A percentile compares a stretch with the other conserved stretches of the same genome.
phyloP scores from a whole-genome alignment of 1,139 yeast species.

The Komagataea norvegica region DNA sequence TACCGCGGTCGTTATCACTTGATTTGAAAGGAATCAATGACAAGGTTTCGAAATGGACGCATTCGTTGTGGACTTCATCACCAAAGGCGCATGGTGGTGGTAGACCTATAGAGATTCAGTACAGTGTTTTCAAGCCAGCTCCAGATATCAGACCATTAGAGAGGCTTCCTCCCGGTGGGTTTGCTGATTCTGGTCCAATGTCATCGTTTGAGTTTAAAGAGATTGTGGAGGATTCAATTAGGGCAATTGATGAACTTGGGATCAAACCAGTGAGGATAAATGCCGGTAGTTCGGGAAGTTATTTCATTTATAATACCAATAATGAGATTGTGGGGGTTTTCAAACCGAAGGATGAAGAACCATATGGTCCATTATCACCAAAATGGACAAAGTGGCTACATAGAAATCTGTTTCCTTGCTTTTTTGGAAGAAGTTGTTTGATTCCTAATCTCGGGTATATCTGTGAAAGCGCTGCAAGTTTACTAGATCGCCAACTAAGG shows the following conservation, averaged over 20 bases:
- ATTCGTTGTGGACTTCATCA: slow-evolving; percentile 20
- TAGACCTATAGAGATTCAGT: slow-evolving; percentile 41
- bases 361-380: slow-evolving; percentile 74
- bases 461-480: slow-evolving; percentile 68
- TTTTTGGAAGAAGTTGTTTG: slow-evolving; percentile 68
- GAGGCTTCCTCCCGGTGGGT: slow-evolving; percentile 30
- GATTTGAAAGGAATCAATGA: slow-evolving; percentile 20
- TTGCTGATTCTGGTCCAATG: slow-evolving; percentile 29
- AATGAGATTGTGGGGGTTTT: slow-evolving; percentile 51
- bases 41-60: slow-evolving; percentile 23
- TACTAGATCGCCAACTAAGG: slow-evolving; percentile 54
- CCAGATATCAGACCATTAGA: slow-evolving; percentile 27
- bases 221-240: slow-evolving; percentile 37
- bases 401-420: slow-evolving; percentile 70
- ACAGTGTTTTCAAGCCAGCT: slow-evolving; percentile 47
- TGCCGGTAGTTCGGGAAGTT: slow-evolving; percentile 70
- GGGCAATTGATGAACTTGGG: slow-evolving; percentile 37
- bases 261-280: slow-evolving; percentile 50
- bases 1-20: slow-evolving; percentile 21
- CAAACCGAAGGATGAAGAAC: slow-evolving; percentile 80
- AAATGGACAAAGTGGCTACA: slow-evolving; percentile 82
- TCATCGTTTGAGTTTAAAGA: slow-evolving; percentile 33
- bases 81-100: slow-evolving; percentile 17
- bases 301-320: slow-evolving; percentile 44
- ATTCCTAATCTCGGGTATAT: slow-evolving; percentile 72